Evolutionary conservation across 805 yeast genomes (phyloP), one percentile per base, ranked within the genome.

Genomic region (Schizosaccharomyces lindneri): DNA sequence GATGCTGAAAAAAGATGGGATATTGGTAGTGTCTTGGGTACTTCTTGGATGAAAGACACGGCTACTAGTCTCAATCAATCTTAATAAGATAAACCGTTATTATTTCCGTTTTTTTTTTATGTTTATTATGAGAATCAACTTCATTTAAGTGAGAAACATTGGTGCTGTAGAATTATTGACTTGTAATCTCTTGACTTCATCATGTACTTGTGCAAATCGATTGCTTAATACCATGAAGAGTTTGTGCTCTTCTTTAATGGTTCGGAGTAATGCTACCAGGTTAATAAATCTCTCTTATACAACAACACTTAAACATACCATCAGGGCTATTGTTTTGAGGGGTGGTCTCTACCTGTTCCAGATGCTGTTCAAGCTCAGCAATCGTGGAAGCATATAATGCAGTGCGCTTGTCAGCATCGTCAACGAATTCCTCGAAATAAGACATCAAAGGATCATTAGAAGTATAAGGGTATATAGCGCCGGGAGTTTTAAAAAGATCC

Each of bases 191-290:
- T 69, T 72, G 7, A 75, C 76, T 21, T 72, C 73, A 61, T 77
- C 79, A 69, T 83, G 88, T 48, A 83, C 72, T 66, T 81, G 85
- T 3, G 88, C 87, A 68, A 83, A 79, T 24, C 78, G 76, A 67
- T 82, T 84, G 62, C 86, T 81, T 59, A 84, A 73, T 67, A 82
- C 85, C 79, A 83, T 81, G 69, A 83, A 83, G 62, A 83, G 74
- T 59, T 73, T 71, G 68, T 82, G 82, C 70, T 83, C 87, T 64
- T 78, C 80, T 65, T 78, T 79, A 48, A 72, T 62, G n/a, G 64
- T 65, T n/a, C 65, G 64, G n/a, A 66, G 63, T 60, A 67, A 61
- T 17, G 59, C 64, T 17, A 63, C 59, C 13, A 21, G 59, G 31
- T 31, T 51, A 51, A 29, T 51, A 24, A 1, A 51, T 24, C 31